Base-by-base conservation (phyloP, 2,329 filamentous ascomycete genomes). In the Clarireedia hainanense region DNA sequence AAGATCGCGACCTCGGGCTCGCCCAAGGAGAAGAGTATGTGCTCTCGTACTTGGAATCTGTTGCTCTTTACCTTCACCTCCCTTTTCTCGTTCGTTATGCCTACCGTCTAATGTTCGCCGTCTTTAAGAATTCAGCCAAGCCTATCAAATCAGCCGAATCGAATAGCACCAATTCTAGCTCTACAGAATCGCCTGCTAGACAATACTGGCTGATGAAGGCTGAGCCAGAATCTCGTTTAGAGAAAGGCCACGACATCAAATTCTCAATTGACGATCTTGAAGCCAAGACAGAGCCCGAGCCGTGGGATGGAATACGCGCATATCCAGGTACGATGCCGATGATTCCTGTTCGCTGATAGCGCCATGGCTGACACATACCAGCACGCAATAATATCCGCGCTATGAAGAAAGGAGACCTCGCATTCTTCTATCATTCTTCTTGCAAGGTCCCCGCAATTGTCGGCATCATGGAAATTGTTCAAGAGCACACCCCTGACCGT, bases 341-440 rank as follows among this genome's bases (percentile, higher is more conserved):
- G 36, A 15, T 27, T 49, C 15, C 17, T 37, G 17, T 71, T 50
- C 15, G 17, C 23, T 45, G 47, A 26, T n/a, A 10, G 15, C 23
- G 36, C 6, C 2, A 50, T 55, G 3, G 17, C 40, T 50, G 43
- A 6, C 47, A 17, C 5, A 67, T 69, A 67, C 17, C 69, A 72
- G 92, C 92, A 6, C 83, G 89, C 26, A 97, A 96, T 67, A 90
- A 96, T 69, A 85, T 99, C 73, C 83, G 89, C 30, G 81, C 84
- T 7, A 99, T 99, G 94, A 91, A 89, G 65, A 84, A 85, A 55
- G 91, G 91, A 50, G 94, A 99, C 68, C 77, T 91, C 34, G 91
- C 91, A 26, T 97, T 99, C 74, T 97, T 99, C 74, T 97, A 97
- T 69, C 92, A 96, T 72, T 95, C 89, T 47, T 95, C 94, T 66